These are phyloP conservation scores for Starmera pachycereana DNA, from an alignment of 805 yeast genomes.

Conservation along the genomic window DNA sequence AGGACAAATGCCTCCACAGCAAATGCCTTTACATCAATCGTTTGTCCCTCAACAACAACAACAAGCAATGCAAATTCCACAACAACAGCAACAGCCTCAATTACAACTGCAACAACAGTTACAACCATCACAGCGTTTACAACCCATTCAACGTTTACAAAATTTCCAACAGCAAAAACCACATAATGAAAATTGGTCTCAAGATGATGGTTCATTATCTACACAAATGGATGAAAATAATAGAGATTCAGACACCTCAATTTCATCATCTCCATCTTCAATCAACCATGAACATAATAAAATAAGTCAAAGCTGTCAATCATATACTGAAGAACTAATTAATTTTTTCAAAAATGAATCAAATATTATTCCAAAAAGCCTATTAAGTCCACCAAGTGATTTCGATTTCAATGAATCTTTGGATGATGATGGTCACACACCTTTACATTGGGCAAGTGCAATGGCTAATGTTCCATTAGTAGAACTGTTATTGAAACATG, in stretches of 20 bases:
- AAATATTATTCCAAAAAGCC: conserved; percentile 21
- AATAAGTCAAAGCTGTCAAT: conserved; percentile 11
- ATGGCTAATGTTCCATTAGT: conserved; percentile 59
- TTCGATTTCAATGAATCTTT: conserved; percentile 58
- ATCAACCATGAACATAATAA: conserved; percentile 14
- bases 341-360: conserved; percentile 37
- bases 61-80: conserved; percentile 12
- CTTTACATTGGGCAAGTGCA: conserved; percentile 81
- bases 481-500: conserved; percentile 43
- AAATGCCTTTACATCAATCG: conserved; percentile 13
- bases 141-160: neutral
- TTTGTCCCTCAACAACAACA: conserved; percentile 13
- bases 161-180: neutral
- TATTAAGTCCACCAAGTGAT: conserved; percentile 49
- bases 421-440: conserved; percentile 74
- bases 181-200: conserved; percentile 19
- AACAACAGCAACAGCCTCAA: conserved; percentile 15
- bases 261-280: conserved; percentile 27
- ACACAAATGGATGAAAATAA: conserved; percentile 18
- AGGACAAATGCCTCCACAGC: conserved; percentile 11
- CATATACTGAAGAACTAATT: conserved; percentile 30
- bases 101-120: conserved; percentile 16
- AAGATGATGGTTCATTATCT: conserved; percentile 19
- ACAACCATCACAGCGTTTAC: conserved; percentile 19
- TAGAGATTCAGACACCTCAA: conserved; percentile 30